Percentiles rank a stretch among this genome's conserved stretches.
phyloP scores from a whole-genome alignment of 1,284 basidiomycete genomes.

The Sutorius eximius region DNA sequence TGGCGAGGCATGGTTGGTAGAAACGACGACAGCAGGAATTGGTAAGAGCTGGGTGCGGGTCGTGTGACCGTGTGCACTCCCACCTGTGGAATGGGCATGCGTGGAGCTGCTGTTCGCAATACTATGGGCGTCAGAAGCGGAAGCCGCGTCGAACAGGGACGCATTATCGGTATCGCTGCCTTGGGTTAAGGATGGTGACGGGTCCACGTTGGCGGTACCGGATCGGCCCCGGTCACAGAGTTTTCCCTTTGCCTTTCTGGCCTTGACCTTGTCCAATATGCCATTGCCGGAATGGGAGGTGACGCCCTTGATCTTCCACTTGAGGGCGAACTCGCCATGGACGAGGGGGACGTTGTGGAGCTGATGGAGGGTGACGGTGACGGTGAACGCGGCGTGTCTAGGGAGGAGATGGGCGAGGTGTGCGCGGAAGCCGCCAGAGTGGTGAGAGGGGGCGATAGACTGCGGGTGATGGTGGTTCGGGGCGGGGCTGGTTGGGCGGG shows the following conservation, averaged over 20 bases:
- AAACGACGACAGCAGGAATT: constrained; percentile 39
- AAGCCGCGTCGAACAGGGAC: constrained; percentile 30
- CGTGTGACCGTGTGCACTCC: neutral
- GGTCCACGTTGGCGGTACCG: neutral
- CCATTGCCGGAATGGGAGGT: constrained; percentile 42
- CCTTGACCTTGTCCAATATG: constrained; percentile 40
- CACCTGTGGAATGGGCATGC: constrained; percentile 1
- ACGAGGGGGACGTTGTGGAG: constrained; percentile 76
- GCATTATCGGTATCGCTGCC: constrained; percentile 31
- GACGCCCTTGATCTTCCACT: constrained; percentile 75
- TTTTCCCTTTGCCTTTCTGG: constrained; percentile 38
- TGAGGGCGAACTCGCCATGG: constrained; percentile 68
- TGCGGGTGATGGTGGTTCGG: neutral
- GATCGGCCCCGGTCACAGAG: constrained; percentile 23
- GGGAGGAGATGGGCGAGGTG: constrained; percentile 34
- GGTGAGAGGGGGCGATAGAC: neutral
- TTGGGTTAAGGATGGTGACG: neutral
- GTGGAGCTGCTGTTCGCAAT: constrained; percentile 30
- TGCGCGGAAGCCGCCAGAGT: constrained; percentile 23
- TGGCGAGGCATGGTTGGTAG: constrained; percentile 22
- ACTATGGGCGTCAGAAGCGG: constrained; percentile 30
- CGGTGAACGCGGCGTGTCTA: constrained; percentile 59
- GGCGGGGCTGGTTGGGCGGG: neutral
- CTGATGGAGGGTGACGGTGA: constrained; percentile 66
- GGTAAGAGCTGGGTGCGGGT: neutral